Percentiles rank a stretch among this genome's conserved stretches.
phyloP scores from a whole-genome alignment of 805 yeast species.

The Nematodospora valgi region DNA sequence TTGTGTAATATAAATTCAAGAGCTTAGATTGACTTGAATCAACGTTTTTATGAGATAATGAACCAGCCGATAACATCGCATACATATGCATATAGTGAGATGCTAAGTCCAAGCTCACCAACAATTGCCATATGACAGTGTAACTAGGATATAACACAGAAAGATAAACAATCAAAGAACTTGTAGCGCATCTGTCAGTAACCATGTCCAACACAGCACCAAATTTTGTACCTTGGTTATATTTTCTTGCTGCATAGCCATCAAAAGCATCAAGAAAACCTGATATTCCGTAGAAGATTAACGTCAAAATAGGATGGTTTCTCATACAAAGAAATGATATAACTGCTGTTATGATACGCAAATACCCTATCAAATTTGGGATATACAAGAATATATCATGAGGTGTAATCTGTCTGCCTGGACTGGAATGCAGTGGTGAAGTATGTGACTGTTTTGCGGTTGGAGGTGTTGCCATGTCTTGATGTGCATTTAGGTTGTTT shows the following conservation, averaged over 20 bases:
- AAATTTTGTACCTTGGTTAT: conserved; percentile 82
- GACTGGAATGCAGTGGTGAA: not conserved
- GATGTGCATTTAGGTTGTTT: too few relatives aligned
- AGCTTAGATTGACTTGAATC: conserved; percentile 67
- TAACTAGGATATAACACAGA: conserved; percentile 74
- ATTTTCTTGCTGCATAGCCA: conserved; percentile 90
- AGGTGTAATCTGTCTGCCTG: conserved; percentile 1
- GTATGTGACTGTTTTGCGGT: not conserved
- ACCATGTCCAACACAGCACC: conserved; percentile 99
- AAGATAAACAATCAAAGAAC: conserved; percentile 84
- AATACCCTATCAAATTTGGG: conserved; percentile 89
- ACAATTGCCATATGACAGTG: conserved; percentile 70
- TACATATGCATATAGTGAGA: conserved; percentile 99
- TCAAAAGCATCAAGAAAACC: conserved; percentile 95
- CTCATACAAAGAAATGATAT: conserved; percentile 80
- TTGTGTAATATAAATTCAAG: conserved; percentile 81
- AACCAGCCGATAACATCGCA: conserved; percentile 80
- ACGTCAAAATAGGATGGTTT: conserved; percentile 76
- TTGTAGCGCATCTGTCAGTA: conserved; percentile 95
- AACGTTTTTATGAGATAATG: conserved; percentile 78
- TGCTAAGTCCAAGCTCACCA: conserved; percentile 82
- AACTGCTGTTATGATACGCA: conserved; percentile 78
- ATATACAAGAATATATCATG: conserved; percentile 69
- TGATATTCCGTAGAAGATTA: conserved; percentile 75
- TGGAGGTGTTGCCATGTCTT: not conserved